phyloP scores from a whole-genome alignment of 148 eudicot species.

The Camellia granthamiana region DNA sequence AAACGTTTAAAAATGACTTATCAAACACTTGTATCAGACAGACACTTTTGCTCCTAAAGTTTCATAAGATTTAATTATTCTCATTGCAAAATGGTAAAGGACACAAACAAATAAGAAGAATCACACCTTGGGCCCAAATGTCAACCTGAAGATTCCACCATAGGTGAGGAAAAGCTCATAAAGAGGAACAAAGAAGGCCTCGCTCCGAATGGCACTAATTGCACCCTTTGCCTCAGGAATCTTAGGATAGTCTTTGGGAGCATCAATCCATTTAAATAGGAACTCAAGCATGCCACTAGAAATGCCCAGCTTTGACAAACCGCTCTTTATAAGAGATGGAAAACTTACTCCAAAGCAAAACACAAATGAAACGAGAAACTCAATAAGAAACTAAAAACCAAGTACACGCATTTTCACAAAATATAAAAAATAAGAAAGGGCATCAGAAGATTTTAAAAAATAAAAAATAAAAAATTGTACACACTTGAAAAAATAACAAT shows the following conservation, averaged over 20 bases:
- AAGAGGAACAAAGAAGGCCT: conserved; percentile 87
- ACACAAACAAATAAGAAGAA: conserved; percentile 14
- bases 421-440: background rate
- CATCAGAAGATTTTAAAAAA: background rate
- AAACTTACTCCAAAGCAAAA: conserved; percentile 31
- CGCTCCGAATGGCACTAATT: conserved; percentile 63
- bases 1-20: conserved; percentile 7
- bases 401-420: background rate
- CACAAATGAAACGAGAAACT: conserved; percentile 11
- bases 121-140: conserved; percentile 94
- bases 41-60: too few relatives aligned
- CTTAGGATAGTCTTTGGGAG: conserved; percentile 42
- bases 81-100: background rate
- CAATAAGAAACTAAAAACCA: background rate
- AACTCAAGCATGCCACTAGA: conserved; percentile 50
- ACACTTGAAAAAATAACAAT: background rate
- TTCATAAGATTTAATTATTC: background rate
- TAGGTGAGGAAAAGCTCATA: conserved; percentile 93
- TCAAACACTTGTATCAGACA: conserved; percentile 3
- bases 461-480: too few relatives aligned
- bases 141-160: conserved; percentile 91
- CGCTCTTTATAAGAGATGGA: conserved; percentile 43
- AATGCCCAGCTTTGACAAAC: conserved; percentile 64
- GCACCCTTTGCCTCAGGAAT: conserved; percentile 89
- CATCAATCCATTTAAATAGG: conserved; percentile 46